Evolutionary conservation across 1,284 basidiomycete genomes (phyloP), one percentile per base, ranked within the genome.

Genomic region (Athelia sp.): DNA sequence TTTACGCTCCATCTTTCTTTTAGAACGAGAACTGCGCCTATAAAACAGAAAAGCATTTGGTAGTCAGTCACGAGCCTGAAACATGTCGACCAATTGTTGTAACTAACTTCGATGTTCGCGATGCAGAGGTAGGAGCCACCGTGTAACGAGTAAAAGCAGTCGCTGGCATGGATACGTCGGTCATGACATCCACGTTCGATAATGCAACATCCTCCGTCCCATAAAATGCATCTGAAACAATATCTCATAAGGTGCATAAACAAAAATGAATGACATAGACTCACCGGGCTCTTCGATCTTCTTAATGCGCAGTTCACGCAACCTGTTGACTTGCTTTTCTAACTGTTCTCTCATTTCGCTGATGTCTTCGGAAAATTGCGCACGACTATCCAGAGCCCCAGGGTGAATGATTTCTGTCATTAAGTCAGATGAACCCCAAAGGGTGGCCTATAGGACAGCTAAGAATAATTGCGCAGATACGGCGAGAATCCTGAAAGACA

Each of bases 81-180:
- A 29, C 26, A 29, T 29, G 4, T 29, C 13, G 10, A 38, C 13
- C 13, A 23, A 22, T 43, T 2, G 29, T 15, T 29, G 40, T 13
- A 2, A 62, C 80, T 60, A 56, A 85, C 82, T 83, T 87, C 43
- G 85, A 84, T 43, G 82, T 75, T 52, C 74, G 75, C 18, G 85
- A 87, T 4, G 79, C 70, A 0, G 79, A 76, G 0, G 90, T 87
- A 0, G 91, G 85, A 2, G 93, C 94, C 2, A 78, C 81, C 0
- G 97, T 99, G 67, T 98, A 99, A 36, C 96, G 80, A 15, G 97
- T 99, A 65, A 98, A 99, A 22, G 86, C 78, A 0, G 95, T 98
- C 0, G 88, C 84, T n/a, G 90, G 82, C 69, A 94, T 91, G 2
- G 93, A 93, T 4, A 78, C 76, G 62, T 98, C 94, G 1, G 95